phyloP scores from a whole-genome alignment of 108 stramenopile genomes.

The Chaetoceros muelleri region DNA sequence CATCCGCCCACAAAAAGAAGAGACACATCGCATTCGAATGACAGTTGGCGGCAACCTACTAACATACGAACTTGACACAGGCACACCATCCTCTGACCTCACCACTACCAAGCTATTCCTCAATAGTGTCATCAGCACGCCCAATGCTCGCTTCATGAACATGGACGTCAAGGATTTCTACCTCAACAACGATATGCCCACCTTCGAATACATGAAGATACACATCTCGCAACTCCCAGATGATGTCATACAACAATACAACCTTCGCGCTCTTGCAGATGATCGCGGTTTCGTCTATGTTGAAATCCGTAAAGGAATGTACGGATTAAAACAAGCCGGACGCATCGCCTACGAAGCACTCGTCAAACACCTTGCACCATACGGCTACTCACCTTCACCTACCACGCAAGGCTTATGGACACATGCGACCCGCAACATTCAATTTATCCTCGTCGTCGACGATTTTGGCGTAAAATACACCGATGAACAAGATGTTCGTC shows the following conservation, averaged over 20 bases:
- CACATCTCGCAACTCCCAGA: conserved; percentile 22
- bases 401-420: conserved; percentile 26
- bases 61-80: conserved; percentile 23
- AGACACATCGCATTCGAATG: conserved; percentile 13
- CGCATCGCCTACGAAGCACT: conserved; percentile 22
- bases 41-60: too few species aligned
- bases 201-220: conserved; percentile 28
- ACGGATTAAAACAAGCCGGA: conserved; percentile 35
- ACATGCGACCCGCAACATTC: conserved; percentile 13
- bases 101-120: too few species aligned
- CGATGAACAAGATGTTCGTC: conserved; percentile 15
- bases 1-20: conserved; percentile 17
- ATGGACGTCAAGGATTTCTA: too few species aligned
- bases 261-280: conserved; percentile 10
- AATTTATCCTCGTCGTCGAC: conserved; percentile 39
- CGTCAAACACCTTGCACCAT: conserved; percentile 5
- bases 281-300: too few species aligned
- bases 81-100: too few species aligned
- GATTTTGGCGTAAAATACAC: too few species aligned
- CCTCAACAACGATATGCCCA: too few species aligned
- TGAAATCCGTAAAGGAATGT: too few species aligned
- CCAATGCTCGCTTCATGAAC: too few species aligned
- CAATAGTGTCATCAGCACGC: too few species aligned
- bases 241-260: conserved; percentile 22
- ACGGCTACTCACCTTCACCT: conserved; percentile 18